Percentiles rank a stretch among this genome's conserved stretches.
phyloP scores from a whole-genome alignment of 345 rosid genomes.

The Draba incana region DNA sequence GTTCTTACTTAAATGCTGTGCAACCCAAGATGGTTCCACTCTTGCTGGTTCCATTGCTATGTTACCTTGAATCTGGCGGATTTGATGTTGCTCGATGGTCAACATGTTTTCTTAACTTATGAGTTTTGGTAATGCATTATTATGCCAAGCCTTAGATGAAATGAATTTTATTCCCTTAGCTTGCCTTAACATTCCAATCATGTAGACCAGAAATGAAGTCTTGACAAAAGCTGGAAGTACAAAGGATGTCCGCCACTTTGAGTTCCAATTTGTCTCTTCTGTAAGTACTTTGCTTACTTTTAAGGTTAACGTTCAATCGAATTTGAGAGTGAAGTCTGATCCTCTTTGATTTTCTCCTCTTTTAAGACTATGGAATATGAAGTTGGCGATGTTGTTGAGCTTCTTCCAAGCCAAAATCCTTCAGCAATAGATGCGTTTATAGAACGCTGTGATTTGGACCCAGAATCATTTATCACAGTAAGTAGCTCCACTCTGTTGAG shows the following conservation, averaged over 20 bases:
- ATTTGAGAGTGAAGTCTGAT: conserved; percentile 12
- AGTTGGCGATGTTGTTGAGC: conserved; percentile 88
- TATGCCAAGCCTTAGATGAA: conserved; percentile 14
- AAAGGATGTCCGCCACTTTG: conserved; percentile 92
- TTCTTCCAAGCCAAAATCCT: conserved; percentile 78
- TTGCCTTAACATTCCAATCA: conserved; percentile 26
- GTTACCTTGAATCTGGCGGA: conserved; percentile 13
- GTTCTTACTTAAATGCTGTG: no score
- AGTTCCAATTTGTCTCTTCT: conserved; percentile 72
- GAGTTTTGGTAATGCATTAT: conserved; percentile 8
- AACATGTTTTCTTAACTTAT: conserved; percentile 8
- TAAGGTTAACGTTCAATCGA: neutral
- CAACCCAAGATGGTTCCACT: neutral
- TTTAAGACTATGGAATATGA: conserved; percentile 61
- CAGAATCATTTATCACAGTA: conserved; percentile 77
- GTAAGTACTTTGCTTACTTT: conserved; percentile 54
- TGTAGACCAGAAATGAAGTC: conserved; percentile 61
- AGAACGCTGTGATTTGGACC: conserved; percentile 72
- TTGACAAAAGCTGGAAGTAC: conserved; percentile 62
- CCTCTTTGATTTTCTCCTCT: conserved; percentile 16
- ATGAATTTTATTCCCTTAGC: neutral
- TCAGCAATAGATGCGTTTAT: conserved; percentile 72
- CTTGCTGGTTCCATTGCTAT: neutral
- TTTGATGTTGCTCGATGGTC: conserved; percentile 5
- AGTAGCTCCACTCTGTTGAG: conserved; percentile 27